A percentile compares a stretch with the other conserved stretches of the same genome.
phyloP scores from a whole-genome alignment of 2,329 filamentous ascomycete genomes.

The Aspergillus oerlinghausenensis region DNA sequence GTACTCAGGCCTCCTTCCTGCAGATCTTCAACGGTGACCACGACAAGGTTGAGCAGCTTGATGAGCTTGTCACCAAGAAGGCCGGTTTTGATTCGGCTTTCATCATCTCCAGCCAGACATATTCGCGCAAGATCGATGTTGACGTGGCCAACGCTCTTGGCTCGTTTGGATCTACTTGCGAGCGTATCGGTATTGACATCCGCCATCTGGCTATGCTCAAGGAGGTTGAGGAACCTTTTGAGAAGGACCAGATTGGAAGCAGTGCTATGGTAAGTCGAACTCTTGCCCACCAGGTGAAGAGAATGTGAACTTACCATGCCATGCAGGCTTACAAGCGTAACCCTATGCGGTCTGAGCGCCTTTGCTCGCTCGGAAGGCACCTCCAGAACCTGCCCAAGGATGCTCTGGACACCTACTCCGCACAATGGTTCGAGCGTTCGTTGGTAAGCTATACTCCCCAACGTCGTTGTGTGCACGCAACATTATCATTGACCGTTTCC shows the following conservation, averaged over 20 bases:
- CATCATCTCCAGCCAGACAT: slow-evolving; percentile 67
- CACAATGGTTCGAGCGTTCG: slow-evolving; percentile 73
- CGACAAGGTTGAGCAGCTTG: slow-evolving; percentile 57
- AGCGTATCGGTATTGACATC: slow-evolving; percentile 71
- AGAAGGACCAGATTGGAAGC: slow-evolving; percentile 71
- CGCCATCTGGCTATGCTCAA: slow-evolving; percentile 70
- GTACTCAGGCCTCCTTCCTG: slow-evolving; percentile 74
- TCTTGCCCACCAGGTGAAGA: not conserved
- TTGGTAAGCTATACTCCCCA: slow-evolving; percentile 39
- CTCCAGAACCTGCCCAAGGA: slow-evolving; percentile 52
- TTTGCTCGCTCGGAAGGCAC: slow-evolving; percentile 56
- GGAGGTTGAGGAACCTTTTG: slow-evolving; percentile 81
- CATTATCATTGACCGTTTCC: slow-evolving; percentile 7
- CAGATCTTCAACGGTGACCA: slow-evolving; percentile 62
- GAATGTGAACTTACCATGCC: slow-evolving; percentile 24
- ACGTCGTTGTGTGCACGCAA: not conserved
- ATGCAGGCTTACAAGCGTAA: slow-evolving; percentile 62
- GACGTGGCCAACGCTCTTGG: slow-evolving; percentile 75
- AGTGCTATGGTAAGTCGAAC: slow-evolving; percentile 49
- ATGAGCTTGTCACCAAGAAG: slow-evolving; percentile 61
- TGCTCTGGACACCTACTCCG: slow-evolving; percentile 62
- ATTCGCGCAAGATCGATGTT: slow-evolving; percentile 77
- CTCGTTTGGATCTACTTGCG: slow-evolving; percentile 72
- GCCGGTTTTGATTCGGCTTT: slow-evolving; percentile 60
- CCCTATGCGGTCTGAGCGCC: slow-evolving; percentile 54